These are phyloP conservation scores for Berkeleyomyces basicola DNA, from an alignment of 2,329 filamentous ascomycete species.

Conservation along the genomic window DNA sequence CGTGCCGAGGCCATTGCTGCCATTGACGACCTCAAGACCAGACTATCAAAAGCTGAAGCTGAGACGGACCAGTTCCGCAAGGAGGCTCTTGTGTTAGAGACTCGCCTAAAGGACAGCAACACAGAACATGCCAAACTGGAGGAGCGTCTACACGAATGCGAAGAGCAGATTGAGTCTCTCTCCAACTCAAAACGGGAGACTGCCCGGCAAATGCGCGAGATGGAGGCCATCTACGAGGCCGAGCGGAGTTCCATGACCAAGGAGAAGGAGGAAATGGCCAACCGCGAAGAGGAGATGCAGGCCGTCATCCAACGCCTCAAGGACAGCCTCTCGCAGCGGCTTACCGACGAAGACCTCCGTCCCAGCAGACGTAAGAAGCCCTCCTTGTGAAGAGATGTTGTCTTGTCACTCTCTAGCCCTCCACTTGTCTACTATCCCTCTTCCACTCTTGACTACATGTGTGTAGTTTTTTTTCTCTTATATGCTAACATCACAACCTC, in stretches of 20 bases:
- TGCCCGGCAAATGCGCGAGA: conserved; percentile 68
- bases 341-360: conserved; percentile 26
- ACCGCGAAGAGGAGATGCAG: conserved; percentile 80
- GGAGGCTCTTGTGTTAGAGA: conserved; percentile 70
- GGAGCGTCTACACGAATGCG: conserved; percentile 72
- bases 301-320: conserved; percentile 80
- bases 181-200: conserved; percentile 75
- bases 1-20: conserved; percentile 64
- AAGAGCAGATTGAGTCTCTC: conserved; percentile 65
- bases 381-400: conserved; percentile 41
- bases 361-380: conserved; percentile 12
- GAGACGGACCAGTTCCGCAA: conserved; percentile 66
- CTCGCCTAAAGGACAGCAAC: conserved; percentile 68
- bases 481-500: background rate
- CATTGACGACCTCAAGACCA: conserved; percentile 70
- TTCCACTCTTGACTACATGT: conserved; percentile 21
- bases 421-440: conserved; percentile 7
- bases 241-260: conserved; percentile 76
- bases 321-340: conserved; percentile 68
- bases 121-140: conserved; percentile 75
- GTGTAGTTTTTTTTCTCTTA: background rate
- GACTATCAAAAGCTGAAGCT: conserved; percentile 64
- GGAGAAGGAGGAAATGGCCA: conserved; percentile 77
- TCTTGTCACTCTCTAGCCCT: background rate
- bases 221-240: conserved; percentile 83